A percentile compares a stretch with the other conserved stretches of the same genome.
Conservation (phyloP, 2,329 filamentous ascomycete genomes). For the Madurella fahalii region DNA sequence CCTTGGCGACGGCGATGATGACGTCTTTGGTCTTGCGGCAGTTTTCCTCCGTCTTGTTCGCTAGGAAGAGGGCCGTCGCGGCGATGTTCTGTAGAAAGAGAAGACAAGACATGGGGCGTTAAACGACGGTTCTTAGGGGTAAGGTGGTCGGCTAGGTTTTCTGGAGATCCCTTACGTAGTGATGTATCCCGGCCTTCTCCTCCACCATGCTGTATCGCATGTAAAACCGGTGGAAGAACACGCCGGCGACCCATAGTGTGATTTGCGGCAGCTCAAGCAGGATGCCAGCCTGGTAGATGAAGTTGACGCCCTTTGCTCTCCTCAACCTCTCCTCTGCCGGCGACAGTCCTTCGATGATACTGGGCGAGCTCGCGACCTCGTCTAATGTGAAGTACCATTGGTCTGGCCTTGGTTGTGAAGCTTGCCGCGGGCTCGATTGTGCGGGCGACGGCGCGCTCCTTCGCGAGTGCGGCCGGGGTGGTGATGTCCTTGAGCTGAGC, state of each 20-base stretch:
- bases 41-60: conserved; percentile 96
- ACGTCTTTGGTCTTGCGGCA: conserved; percentile 93
- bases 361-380: conserved; percentile 78
- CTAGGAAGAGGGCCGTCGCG: conserved; percentile 85
- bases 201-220: conserved; percentile 83
- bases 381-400: conserved; percentile 90
- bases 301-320: conserved; percentile 89
- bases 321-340: conserved; percentile 73
- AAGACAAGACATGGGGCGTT: not conserved
- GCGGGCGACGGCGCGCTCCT: conserved; percentile 42
- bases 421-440: conserved; percentile 37
- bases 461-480: conserved; percentile 45
- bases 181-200: conserved; percentile 74
- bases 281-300: conserved; percentile 91
- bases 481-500: conserved; percentile 51
- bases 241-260: conserved; percentile 84
- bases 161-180: conserved; percentile 67
- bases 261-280: conserved; percentile 88
- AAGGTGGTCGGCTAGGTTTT: not conserved
- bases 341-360: conserved; percentile 75
- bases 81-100: conserved; percentile 63
- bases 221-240: conserved; percentile 94
- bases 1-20: conserved; percentile 87
- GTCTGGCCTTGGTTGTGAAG: conserved; percentile 37
- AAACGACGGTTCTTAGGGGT: too few species aligned